A percentile compares a stretch with the other conserved stretches of the same genome.
These are phyloP conservation scores for Aspergillus sp. DNA, from an alignment of 2,329 filamentous ascomycete species.

Conservation along the genomic window DNA sequence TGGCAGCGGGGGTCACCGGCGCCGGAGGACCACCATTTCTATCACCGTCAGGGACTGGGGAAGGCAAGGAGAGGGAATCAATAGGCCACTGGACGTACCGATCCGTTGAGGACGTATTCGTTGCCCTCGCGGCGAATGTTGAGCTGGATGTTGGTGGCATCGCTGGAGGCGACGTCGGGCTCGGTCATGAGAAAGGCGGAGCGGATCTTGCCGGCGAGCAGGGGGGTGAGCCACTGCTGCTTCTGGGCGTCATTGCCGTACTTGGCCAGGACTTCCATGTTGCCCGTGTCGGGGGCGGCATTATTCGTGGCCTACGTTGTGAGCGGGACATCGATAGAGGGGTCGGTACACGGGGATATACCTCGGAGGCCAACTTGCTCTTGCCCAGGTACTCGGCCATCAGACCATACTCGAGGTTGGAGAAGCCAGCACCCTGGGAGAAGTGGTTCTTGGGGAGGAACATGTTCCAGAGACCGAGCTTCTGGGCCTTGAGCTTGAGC, in stretches of 20 bases:
- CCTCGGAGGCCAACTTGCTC: slow-evolving; percentile 75
- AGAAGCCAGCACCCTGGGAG: slow-evolving; percentile 90
- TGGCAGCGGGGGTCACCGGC: slow-evolving; percentile 89
- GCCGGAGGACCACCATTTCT: slow-evolving; percentile 99
- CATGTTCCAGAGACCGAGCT: slow-evolving; percentile 95
- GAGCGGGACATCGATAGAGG: background rate
- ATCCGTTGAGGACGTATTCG: slow-evolving; percentile 87
- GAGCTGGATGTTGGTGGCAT: slow-evolving; percentile 90
- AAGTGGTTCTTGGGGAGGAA: slow-evolving; percentile 95
- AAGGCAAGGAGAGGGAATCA: slow-evolving; percentile 10
- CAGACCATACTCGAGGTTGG: slow-evolving; percentile 92
- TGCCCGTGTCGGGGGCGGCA: slow-evolving; percentile 86
- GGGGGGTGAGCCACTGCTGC: slow-evolving; percentile 74
- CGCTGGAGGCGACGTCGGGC: slow-evolving; percentile 80
- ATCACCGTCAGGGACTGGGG: slow-evolving; percentile 6
- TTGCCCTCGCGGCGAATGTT: slow-evolving; percentile 79
- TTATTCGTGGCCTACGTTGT: slow-evolving; percentile 72
- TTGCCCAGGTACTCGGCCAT: slow-evolving; percentile 97
- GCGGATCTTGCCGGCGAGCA: slow-evolving; percentile 81
- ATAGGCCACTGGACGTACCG: too few species aligned
- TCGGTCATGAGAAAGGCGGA: slow-evolving; percentile 95
- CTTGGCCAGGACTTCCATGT: slow-evolving; percentile 93
- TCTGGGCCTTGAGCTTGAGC: slow-evolving; percentile 78
- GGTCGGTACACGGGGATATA: slow-evolving; percentile 16
- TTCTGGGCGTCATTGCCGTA: slow-evolving; percentile 87